phyloP scores from a whole-genome alignment of 768 basidiomycete species.

The Mrakia hoshinonis region DNA sequence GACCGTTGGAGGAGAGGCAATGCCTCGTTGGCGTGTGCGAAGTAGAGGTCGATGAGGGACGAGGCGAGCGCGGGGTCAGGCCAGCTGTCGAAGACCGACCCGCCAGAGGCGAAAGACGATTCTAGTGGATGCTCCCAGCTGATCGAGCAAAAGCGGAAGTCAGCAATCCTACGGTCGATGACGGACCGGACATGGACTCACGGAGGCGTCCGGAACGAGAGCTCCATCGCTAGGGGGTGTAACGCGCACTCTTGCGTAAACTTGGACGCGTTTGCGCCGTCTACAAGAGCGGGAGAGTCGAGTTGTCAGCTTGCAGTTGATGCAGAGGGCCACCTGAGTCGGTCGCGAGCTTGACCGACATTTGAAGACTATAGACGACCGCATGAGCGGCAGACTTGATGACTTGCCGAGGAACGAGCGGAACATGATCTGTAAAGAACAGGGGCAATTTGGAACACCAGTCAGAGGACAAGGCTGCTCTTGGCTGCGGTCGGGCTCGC shows the following conservation, averaged over 20 bases:
- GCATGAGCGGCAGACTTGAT: too few species aligned
- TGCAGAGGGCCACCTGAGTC: not conserved
- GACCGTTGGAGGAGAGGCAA: slow-evolving; percentile 19
- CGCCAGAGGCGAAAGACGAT: not conserved
- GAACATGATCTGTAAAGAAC: too few species aligned
- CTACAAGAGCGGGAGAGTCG: not conserved
- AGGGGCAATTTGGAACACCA: too few species aligned
- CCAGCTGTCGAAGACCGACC: slow-evolving; percentile 21
- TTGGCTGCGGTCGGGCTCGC: too few species aligned
- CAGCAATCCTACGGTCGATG: not conserved
- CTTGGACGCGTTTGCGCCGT: slow-evolving; percentile 17
- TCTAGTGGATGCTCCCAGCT: not conserved
- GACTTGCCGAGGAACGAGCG: too few species aligned
- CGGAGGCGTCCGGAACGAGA: not conserved
- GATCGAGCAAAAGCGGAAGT: not conserved
- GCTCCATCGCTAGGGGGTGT: not conserved
- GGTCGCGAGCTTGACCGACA: too few species aligned
- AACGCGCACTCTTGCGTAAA: not conserved
- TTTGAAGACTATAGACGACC: too few species aligned
- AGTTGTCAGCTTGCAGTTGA: not conserved
- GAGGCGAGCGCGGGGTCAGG: slow-evolving; percentile 1
- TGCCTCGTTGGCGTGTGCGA: not conserved
- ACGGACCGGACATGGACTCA: not conserved
- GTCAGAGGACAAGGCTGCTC: too few species aligned
- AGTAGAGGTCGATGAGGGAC: slow-evolving; percentile 22